These are phyloP conservation scores for Hypoxylon sp. DNA, from an alignment of 2,329 filamentous ascomycete species.

Conservation along the genomic window DNA sequence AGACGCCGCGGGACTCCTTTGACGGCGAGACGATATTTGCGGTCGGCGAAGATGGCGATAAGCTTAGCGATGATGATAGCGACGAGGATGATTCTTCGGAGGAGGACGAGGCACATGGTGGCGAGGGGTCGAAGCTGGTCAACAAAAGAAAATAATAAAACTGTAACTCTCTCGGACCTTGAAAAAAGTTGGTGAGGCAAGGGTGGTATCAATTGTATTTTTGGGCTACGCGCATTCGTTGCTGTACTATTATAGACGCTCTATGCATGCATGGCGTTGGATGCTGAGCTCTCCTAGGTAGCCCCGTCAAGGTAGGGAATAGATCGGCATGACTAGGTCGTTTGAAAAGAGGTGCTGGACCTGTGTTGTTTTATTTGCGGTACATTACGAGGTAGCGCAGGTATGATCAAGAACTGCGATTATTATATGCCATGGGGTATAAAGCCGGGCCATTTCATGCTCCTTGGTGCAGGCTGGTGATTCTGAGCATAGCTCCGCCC, in stretches of 20 bases:
- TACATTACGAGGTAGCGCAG: slow-evolving; percentile 13
- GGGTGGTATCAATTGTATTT: slow-evolving; percentile 28
- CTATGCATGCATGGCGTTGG: slow-evolving; percentile 45
- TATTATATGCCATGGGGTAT: background rate
- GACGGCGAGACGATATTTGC: slow-evolving; percentile 96
- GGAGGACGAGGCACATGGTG: slow-evolving; percentile 66
- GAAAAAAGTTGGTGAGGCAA: slow-evolving; percentile 16
- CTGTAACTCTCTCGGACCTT: slow-evolving; percentile 7
- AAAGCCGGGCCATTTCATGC: background rate
- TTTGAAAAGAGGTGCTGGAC: slow-evolving; percentile 11
- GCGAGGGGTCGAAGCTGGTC: slow-evolving; percentile 71
- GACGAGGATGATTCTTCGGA: slow-evolving; percentile 82
- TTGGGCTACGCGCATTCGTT: slow-evolving; percentile 36
- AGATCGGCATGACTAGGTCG: slow-evolving; percentile 28
- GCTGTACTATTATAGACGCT: slow-evolving; percentile 46
- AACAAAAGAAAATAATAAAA: slow-evolving; percentile 57
- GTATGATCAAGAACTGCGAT: slow-evolving; percentile 26
- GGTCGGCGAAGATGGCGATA: slow-evolving; percentile 86
- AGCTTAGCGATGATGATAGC: slow-evolving; percentile 80
- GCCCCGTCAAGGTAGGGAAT: slow-evolving; percentile 7
- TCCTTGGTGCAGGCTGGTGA: background rate
- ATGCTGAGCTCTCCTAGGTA: slow-evolving; percentile 34
- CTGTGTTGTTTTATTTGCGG: slow-evolving; percentile 14
- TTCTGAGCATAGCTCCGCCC: background rate
- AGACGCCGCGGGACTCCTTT: slow-evolving; percentile 69